Evolutionary conservation across 768 basidiomycete species (phyloP).

Genomic region (Guyanaporus albipodus): DNA sequence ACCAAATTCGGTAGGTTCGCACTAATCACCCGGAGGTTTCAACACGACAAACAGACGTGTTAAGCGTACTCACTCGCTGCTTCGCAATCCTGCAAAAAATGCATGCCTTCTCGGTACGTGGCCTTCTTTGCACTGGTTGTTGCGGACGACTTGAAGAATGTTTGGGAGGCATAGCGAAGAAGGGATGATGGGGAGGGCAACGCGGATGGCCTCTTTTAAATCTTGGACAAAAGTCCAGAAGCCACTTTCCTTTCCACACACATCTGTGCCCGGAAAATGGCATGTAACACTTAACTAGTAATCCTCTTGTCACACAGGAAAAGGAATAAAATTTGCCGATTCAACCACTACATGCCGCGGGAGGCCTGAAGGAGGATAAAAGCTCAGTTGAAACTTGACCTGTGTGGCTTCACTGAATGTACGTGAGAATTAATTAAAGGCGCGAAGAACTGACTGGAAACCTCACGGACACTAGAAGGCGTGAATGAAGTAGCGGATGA

Average conservation of each 20-base stretch:
- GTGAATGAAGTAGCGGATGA: constrained; percentile 24
- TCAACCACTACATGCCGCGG: constrained; percentile 11
- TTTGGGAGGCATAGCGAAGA: constrained; percentile 13
- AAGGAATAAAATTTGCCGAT: constrained; percentile 12
- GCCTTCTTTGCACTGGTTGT: constrained; percentile 11
- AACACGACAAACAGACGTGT: not conserved
- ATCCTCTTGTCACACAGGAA: constrained; percentile 9
- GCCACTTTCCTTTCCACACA: constrained; percentile 4
- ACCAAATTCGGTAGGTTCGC: constrained; percentile 16
- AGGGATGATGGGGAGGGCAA: constrained; percentile 7
- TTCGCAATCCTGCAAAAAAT: constrained; percentile 17
- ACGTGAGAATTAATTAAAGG: constrained; percentile 27
- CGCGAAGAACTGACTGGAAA: constrained; percentile 22
- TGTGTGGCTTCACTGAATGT: constrained; percentile 14
- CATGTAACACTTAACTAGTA: constrained; percentile 1
- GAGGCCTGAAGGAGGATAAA: constrained; percentile 14
- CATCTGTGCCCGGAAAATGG: constrained; percentile 10
- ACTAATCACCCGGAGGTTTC: constrained; percentile 11
- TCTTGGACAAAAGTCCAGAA: constrained; percentile 6
- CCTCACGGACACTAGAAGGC: constrained; percentile 30
- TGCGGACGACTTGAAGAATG: constrained; percentile 6
- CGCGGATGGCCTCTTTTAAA: constrained; percentile 15
- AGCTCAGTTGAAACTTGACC: constrained; percentile 5
- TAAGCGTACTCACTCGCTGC: constrained; percentile 13
- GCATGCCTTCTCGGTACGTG: constrained; percentile 17